Percentiles rank a stretch among this genome's conserved stretches.
These are phyloP conservation scores for Paraphaeosphaeria minitans DNA, from an alignment of 2,329 filamentous ascomycete genomes.

Conservation along the genomic window DNA sequence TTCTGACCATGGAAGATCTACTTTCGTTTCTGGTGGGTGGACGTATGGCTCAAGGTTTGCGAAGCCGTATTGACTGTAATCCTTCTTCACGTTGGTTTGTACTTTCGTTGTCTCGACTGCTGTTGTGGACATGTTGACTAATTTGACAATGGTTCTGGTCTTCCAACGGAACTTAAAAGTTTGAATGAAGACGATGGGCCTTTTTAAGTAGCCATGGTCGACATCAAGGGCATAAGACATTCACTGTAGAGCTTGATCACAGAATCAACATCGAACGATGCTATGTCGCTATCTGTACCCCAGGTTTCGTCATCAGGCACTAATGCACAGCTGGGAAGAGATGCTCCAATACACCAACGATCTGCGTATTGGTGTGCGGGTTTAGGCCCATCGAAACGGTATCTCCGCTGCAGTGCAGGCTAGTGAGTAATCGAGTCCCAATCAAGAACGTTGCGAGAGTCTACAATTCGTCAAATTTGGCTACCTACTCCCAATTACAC, in stretches of 20 bases:
- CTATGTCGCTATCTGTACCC: constrained; percentile 23
- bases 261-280: constrained; percentile 21
- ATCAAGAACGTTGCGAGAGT: not conserved
- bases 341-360: not conserved
- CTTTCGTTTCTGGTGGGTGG: constrained; percentile 56
- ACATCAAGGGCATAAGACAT: not conserved
- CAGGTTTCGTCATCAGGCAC: constrained; percentile 3
- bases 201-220: not conserved
- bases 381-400: not conserved
- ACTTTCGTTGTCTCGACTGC: constrained; percentile 18
- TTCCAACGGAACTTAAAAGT: not conserved
- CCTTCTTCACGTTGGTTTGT: constrained; percentile 10
- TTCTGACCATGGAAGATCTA: constrained; percentile 46
- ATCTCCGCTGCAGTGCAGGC: not conserved
- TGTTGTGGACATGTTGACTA: constrained; percentile 26
- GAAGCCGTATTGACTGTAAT: constrained; percentile 39
- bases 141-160: not conserved
- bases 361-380: not conserved
- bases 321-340: not conserved
- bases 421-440: constrained; percentile 1
- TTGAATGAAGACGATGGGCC: not conserved
- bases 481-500: not conserved
- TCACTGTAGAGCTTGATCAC: not conserved
- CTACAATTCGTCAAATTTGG: not conserved
- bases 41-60: constrained; percentile 44